Evolutionary conservation across 208 protist genomes (phyloP).

Genomic region (Lotmaria passim): DNA sequence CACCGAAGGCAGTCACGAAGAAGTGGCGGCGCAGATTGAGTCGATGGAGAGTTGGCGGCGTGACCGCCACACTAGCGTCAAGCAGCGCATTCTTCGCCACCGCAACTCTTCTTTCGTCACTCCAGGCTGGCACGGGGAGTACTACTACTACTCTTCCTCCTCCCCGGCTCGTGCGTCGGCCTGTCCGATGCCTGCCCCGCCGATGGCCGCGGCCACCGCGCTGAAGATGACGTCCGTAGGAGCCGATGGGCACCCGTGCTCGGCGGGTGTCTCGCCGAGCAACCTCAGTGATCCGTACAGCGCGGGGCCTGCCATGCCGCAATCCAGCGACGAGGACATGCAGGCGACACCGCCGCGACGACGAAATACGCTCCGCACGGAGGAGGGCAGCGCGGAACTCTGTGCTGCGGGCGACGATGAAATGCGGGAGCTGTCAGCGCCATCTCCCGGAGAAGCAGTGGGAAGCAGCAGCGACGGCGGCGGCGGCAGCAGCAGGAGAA

Average conservation of each 20-base stretch:
- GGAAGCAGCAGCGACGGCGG: too few relatives aligned
- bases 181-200: not conserved
- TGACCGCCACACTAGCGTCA: conserved; percentile 34
- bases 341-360: not conserved
- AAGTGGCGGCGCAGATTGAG: conserved; percentile 31
- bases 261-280: not conserved
- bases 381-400: too few relatives aligned
- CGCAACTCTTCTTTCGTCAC: conserved; percentile 32
- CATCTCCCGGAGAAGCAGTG: too few relatives aligned
- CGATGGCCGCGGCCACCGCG: not conserved
- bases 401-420: too few relatives aligned
- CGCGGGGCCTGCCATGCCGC: not conserved
- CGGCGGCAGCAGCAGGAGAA: too few relatives aligned
- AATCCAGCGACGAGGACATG: not conserved
- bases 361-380: not conserved
- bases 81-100: conserved; percentile 28
- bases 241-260: not conserved
- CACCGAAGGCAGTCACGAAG: not conserved
- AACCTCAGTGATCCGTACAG: not conserved
- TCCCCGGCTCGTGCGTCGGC: not conserved
- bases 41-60: conserved; percentile 43
- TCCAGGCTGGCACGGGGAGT: conserved; percentile 21
- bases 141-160: conserved; percentile 39
- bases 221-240: not conserved
- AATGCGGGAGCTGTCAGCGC: too few relatives aligned